These are phyloP conservation scores for Auxenochlorella protothecoides DNA, from an alignment of 139 green algal genomes.

Conservation along the genomic window DNA sequence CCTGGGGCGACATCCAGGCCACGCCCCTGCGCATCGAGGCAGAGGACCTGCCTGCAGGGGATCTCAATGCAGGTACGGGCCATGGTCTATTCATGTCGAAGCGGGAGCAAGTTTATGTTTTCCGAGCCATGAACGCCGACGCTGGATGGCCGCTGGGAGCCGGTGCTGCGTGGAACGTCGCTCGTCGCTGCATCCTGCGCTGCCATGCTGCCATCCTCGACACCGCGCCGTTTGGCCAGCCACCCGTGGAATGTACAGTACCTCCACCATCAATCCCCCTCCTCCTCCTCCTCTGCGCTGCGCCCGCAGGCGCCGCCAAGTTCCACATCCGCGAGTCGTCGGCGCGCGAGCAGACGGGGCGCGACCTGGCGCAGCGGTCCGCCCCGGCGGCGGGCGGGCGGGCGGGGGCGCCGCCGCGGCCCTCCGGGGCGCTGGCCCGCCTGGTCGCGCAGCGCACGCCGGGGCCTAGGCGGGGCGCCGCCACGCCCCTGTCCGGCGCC, in stretches of 20 bases:
- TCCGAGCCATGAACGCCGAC: neutral
- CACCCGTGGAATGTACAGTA: neutral
- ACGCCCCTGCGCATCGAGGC: constrained; percentile 56
- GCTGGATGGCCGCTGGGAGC: neutral
- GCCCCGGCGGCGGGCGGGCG: constrained; percentile 2
- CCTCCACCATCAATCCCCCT: neutral
- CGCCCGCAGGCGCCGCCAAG: neutral
- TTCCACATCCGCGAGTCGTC: constrained; percentile 20
- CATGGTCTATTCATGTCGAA: too few species aligned
- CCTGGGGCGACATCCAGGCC: constrained; percentile 71
- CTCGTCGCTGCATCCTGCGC: neutral
- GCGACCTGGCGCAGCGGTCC: constrained; percentile 1
- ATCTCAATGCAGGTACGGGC: too few species aligned
- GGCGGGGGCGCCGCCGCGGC: neutral
- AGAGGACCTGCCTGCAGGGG: constrained; percentile 14
- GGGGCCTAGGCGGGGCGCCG: neutral
- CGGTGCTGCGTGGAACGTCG: neutral
- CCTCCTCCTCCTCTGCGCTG: too few species aligned
- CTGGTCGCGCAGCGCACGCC: neutral
- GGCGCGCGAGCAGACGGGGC: constrained; percentile 6
- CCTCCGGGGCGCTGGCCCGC: neutral
- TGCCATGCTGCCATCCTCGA: neutral
- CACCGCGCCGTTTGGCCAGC: too few species aligned
- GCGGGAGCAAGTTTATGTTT: too few species aligned
- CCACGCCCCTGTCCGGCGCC: constrained; percentile 13